Conservation (phyloP, 345 rosid species). For the Mallotus nudiflorus region DNA sequence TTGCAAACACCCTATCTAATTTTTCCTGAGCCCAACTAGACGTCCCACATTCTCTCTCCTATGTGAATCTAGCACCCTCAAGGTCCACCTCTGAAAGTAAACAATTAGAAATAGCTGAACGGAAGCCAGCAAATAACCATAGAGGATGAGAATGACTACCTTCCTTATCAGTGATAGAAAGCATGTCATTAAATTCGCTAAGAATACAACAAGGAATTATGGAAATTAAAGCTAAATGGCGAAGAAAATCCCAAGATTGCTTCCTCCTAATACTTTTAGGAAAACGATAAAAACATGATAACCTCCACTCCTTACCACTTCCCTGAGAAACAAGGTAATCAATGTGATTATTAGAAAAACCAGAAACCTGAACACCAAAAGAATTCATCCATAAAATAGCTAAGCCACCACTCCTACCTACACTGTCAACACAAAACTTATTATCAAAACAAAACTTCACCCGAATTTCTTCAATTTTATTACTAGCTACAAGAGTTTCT, state of each 20-base stretch:
- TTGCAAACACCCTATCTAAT: too few relatives aligned
- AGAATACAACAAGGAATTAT: not conserved
- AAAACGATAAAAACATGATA: not conserved
- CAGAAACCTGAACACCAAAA: too few relatives aligned
- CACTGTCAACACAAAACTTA: not conserved
- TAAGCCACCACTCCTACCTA: too few relatives aligned
- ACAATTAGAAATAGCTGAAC: not conserved
- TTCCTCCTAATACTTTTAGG: not conserved
- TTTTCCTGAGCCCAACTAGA: too few relatives aligned
- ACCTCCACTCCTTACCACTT: not conserved
- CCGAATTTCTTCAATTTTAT: too few relatives aligned
- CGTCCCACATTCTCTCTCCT: not conserved
- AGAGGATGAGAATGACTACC: not conserved
- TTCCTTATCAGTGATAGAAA: not conserved
- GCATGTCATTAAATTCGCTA: constrained; percentile 1
- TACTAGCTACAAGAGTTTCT: too few relatives aligned
- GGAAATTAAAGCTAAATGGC: not conserved
- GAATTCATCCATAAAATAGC: too few relatives aligned
- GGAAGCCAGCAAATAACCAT: not conserved
- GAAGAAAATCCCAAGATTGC: not conserved
- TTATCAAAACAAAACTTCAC: too few relatives aligned
- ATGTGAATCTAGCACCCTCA: not conserved
- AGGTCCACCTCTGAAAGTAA: not conserved
- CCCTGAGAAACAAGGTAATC: not conserved
- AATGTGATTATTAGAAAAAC: too few relatives aligned